A percentile compares a stretch with the other conserved stretches of the same genome.
These are phyloP conservation scores for Trichoderma koningiopsis DNA, from an alignment of 2,329 filamentous ascomycete species.

Conservation along the genomic window DNA sequence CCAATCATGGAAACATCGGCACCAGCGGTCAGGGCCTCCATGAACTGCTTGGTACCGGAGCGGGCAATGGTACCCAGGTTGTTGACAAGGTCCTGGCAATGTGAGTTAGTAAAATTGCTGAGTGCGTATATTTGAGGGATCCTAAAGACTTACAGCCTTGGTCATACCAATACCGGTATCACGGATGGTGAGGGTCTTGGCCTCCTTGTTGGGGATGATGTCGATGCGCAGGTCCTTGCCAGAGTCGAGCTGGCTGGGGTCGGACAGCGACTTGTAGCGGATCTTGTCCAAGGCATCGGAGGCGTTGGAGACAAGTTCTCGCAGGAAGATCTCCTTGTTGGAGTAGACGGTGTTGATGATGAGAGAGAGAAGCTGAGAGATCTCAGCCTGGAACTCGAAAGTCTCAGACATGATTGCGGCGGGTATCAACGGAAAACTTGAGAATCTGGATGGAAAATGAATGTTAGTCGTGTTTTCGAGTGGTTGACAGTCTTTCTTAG, in stretches of 20 bases:
- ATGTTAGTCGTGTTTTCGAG: conserved; percentile 33
- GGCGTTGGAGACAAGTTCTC: conserved; percentile 97
- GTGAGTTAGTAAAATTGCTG: conserved; percentile 22
- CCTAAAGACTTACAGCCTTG: conserved; percentile 79
- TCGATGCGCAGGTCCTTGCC: conserved; percentile 98
- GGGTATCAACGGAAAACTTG: conserved; percentile 44
- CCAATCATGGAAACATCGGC: conserved; percentile 99
- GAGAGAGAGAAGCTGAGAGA: conserved; percentile 98
- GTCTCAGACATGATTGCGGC: conserved; percentile 82
- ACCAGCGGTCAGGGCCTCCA: conserved; percentile 98
- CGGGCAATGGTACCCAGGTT: conserved; percentile 99
- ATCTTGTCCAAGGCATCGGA: conserved; percentile 99
- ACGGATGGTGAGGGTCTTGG: conserved; percentile 94
- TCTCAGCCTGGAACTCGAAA: conserved; percentile 99
- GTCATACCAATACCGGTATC: conserved; percentile 99
- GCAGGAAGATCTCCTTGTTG: conserved; percentile 99
- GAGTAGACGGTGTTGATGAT: conserved; percentile 99
- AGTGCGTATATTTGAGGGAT: background rate
- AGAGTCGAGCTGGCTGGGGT: conserved; percentile 94
- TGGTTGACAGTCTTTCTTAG: background rate
- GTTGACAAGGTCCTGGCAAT: conserved; percentile 87
- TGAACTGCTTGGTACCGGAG: conserved; percentile 99
- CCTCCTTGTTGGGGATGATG: conserved; percentile 96
- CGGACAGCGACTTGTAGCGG: conserved; percentile 96
- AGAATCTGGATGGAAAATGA: conserved; percentile 30